Evolutionary conservation across 768 basidiomycete genomes (phyloP).

Genomic region (Cystobasidium tubakii): DNA sequence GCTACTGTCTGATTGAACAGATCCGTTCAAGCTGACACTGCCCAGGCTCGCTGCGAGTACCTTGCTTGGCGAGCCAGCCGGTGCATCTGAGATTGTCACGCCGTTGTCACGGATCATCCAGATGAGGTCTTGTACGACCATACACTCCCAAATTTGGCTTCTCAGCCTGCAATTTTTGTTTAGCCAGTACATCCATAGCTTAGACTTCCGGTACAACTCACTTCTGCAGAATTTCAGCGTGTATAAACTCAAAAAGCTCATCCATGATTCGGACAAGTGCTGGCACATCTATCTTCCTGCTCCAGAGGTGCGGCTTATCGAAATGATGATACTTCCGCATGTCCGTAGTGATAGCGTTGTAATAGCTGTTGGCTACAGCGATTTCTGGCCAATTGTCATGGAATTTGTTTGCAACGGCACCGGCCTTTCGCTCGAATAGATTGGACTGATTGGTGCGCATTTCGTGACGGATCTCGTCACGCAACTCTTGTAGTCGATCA

Average conservation of each 20-base stretch:
- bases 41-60: conserved; percentile 7
- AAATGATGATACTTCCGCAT: not conserved
- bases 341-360: not conserved
- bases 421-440: conserved; percentile 1
- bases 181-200: too few species aligned
- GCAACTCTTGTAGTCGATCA: not conserved
- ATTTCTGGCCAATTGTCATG: conserved; percentile 18
- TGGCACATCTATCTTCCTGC: not conserved
- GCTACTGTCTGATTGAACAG: not conserved
- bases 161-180: conserved; percentile 7
- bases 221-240: conserved; percentile 30
- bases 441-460: conserved; percentile 16
- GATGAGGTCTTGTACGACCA: conserved; percentile 19
- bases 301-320: conserved; percentile 18
- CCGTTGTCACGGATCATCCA: not conserved
- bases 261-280: conserved; percentile 20
- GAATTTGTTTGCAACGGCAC: conserved; percentile 33
- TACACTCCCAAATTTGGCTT: conserved; percentile 9
- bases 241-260: conserved; percentile 13
- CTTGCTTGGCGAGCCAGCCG: conserved; percentile 11
- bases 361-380: conserved; percentile 17
- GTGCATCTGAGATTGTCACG: too few species aligned
- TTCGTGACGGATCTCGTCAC: conserved; percentile 13
- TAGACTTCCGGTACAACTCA: conserved; percentile 10
- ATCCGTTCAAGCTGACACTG: not conserved